phyloP scores from a whole-genome alignment of 176 grass and related monocot genomes.

The Themeda triandra region DNA sequence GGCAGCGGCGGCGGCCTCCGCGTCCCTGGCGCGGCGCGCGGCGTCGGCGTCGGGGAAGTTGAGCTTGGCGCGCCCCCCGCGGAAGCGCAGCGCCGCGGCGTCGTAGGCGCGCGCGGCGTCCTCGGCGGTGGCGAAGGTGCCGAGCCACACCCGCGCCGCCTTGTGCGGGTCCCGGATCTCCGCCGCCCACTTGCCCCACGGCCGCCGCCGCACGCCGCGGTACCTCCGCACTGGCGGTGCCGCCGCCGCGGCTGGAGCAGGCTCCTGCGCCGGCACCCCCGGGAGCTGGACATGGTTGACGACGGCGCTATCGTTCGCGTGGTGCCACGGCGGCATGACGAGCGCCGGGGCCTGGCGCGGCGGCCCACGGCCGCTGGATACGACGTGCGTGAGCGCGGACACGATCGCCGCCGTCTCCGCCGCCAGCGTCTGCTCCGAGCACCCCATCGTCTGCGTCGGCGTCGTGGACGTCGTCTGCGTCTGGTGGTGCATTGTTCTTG shows the following conservation, averaged over 20 bases:
- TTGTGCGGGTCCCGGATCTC: conserved; percentile 84
- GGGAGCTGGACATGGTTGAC: not conserved
- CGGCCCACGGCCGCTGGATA: conserved; percentile 4
- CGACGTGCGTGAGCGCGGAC: conserved; percentile 53
- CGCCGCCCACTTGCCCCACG: conserved; percentile 94
- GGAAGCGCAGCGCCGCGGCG: conserved; percentile 58
- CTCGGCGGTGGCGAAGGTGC: conserved; percentile 84
- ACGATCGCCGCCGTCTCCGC: conserved; percentile 55
- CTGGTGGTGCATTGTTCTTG: not conserved
- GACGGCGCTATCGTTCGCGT: not conserved
- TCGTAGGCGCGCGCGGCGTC: conserved; percentile 83
- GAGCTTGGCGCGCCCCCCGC: conserved; percentile 64
- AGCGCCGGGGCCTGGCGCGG: not conserved
- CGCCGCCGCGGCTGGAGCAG: not conserved
- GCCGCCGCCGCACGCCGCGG: conserved; percentile 63
- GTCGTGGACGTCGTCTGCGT: not conserved
- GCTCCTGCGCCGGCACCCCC: not conserved
- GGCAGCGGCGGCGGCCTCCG: not conserved
- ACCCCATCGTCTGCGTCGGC: not conserved
- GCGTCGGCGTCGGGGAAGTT: conserved; percentile 67
- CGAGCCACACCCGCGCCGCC: conserved; percentile 76
- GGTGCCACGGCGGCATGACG: not conserved
- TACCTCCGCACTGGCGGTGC: conserved; percentile 35
- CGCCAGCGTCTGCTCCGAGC: conserved; percentile 26
- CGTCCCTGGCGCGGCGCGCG: not conserved